Conservation (phyloP, 257 asterid genomes). For the Scutellaria galericulata region DNA sequence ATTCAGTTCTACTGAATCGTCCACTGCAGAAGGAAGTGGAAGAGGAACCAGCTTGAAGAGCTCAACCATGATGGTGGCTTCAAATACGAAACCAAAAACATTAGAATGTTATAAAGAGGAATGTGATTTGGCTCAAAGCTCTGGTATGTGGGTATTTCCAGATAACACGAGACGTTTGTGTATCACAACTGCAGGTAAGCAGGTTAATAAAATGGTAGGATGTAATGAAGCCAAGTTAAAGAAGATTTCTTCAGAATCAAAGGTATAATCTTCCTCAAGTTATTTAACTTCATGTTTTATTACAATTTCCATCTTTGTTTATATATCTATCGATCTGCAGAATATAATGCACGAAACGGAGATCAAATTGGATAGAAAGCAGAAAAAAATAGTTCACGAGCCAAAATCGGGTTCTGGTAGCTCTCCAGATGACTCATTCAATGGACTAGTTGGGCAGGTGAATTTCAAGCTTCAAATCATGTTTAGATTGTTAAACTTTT, state of each 20-base stretch:
- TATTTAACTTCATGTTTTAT: neutral
- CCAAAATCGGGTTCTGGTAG: slow-evolving; percentile 48
- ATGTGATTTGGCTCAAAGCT: slow-evolving; percentile 44
- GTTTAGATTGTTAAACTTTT: neutral
- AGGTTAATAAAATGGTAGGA: slow-evolving; percentile 39
- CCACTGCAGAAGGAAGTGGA: slow-evolving; percentile 45
- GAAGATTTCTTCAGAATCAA: slow-evolving; percentile 37
- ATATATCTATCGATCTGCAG: slow-evolving; percentile 31
- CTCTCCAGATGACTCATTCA: slow-evolving; percentile 55
- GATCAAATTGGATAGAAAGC: neutral
- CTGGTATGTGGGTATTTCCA: slow-evolving; percentile 74
- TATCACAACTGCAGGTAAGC: slow-evolving; percentile 73
- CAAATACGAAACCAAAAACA: slow-evolving; percentile 42
- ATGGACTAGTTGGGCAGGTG: slow-evolving; percentile 74
- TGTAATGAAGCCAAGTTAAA: slow-evolving; percentile 42
- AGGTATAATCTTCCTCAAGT: slow-evolving; percentile 47
- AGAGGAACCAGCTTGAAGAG: slow-evolving; percentile 44
- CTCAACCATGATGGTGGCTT: slow-evolving; percentile 41
- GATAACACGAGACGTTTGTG: slow-evolving; percentile 58
- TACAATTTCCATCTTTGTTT: slow-evolving; percentile 11
- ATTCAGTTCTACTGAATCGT: slow-evolving; percentile 33
- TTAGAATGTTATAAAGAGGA: slow-evolving; percentile 50
- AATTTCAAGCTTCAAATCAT: neutral
- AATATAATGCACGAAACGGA: slow-evolving; percentile 43
- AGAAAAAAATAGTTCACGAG: slow-evolving; percentile 33